Conservation (phyloP, 2,329 filamentous ascomycete genomes). For the Exophiala spinifera region DNA sequence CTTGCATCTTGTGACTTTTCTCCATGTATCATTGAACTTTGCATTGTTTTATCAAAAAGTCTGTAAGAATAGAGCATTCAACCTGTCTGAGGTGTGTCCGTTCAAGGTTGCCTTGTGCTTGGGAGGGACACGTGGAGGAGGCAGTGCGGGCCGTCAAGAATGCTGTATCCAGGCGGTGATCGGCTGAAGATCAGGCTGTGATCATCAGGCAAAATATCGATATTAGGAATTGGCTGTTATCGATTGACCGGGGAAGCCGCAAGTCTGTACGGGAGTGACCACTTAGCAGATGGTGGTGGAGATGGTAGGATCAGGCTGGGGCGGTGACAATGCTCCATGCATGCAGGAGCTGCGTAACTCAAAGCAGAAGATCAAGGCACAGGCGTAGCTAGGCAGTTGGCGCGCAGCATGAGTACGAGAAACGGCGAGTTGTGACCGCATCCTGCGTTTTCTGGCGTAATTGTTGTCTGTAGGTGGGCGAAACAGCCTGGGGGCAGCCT, state of each 20-base stretch:
- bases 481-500: neutral
- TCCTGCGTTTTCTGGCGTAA: neutral
- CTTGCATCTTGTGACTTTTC: neutral
- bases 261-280: neutral
- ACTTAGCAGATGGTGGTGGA: neutral
- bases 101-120: neutral
- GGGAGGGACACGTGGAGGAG: slow-evolving; percentile 12
- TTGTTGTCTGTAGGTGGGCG: neutral
- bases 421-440: neutral
- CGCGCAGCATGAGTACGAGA: too few species aligned
- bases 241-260: neutral
- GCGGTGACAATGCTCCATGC: neutral
- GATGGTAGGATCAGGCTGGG: neutral
- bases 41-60: neutral
- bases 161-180: slow-evolving; percentile 1
- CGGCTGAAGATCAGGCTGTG: slow-evolving; percentile 7
- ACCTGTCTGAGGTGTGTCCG: neutral
- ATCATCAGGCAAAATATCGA: neutral
- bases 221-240: neutral
- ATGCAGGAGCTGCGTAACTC: neutral
- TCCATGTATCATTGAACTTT: too few species aligned
- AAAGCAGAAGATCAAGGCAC: neutral
- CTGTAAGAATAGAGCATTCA: neutral
- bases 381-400: neutral
- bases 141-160: slow-evolving; percentile 6